Conservation (phyloP, 371 early-diverging fungal species). For the Blakeslea trispora region DNA sequence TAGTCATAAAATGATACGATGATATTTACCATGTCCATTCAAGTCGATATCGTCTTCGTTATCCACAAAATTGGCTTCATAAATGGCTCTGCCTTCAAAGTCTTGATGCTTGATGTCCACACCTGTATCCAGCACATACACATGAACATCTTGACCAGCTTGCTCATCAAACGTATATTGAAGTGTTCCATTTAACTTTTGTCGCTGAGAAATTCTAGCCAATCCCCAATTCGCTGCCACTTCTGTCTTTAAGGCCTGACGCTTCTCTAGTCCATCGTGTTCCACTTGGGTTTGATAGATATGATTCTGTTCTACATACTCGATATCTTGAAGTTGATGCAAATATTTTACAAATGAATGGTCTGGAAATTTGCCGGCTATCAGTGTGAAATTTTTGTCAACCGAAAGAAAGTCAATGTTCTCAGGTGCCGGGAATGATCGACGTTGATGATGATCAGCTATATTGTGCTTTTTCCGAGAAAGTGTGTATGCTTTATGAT, state of each 20-base stretch:
- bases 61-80: slow-evolving; percentile 60
- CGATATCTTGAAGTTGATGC: slow-evolving; percentile 34
- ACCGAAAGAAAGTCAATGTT: background rate
- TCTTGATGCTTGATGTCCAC: slow-evolving; percentile 76
- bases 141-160: slow-evolving; percentile 61
- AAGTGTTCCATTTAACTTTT: slow-evolving; percentile 21
- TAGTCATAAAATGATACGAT: no score
- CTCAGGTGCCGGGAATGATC: slow-evolving; percentile 5
- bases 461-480: background rate
- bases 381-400: slow-evolving; percentile 9
- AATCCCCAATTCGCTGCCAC: slow-evolving; percentile 57
- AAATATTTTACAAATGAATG: slow-evolving; percentile 30
- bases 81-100: slow-evolving; percentile 82
- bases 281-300: slow-evolving; percentile 30
- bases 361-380: slow-evolving; percentile 20
- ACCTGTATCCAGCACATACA: slow-evolving; percentile 77
- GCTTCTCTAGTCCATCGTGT: background rate
- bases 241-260: background rate
- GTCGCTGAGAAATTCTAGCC: slow-evolving; percentile 51
- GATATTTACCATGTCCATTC: slow-evolving; percentile 48
- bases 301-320: slow-evolving; percentile 54
- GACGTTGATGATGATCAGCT: background rate
- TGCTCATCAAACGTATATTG: slow-evolving; percentile 44
- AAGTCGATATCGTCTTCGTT: slow-evolving; percentile 40
- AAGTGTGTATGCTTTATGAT: slow-evolving; percentile 3